These are phyloP conservation scores for Chrysanthemum lavandulifolium DNA, from an alignment of 129 eudicot species.

Conservation along the genomic window DNA sequence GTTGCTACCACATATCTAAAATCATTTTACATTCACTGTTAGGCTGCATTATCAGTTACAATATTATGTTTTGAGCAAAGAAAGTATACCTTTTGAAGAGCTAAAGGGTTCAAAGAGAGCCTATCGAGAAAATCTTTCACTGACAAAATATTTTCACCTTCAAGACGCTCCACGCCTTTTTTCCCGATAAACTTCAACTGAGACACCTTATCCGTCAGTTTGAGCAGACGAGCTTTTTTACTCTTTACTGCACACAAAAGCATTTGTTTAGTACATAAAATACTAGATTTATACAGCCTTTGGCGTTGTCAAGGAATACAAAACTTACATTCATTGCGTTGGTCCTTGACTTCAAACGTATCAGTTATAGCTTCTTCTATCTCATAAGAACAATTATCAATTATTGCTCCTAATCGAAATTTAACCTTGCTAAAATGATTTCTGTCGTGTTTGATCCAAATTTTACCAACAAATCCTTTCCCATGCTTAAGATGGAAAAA, in stretches of 20 bases:
- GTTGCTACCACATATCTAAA: slow-evolving; percentile 13
- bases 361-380: slow-evolving; percentile 11
- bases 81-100: slow-evolving; percentile 7
- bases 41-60: background rate
- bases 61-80: background rate
- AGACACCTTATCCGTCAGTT: background rate
- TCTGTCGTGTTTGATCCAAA: slow-evolving; percentile 12
- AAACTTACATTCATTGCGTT: slow-evolving; percentile 3
- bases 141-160: background rate
- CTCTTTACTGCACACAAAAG: slow-evolving; percentile 15
- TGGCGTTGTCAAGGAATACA: background rate
- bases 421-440: background rate
- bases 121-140: slow-evolving; percentile 7
- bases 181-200: background rate
- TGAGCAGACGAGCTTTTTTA: background rate
- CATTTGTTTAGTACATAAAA: no score
- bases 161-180: background rate
- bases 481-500: background rate
- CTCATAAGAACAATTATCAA: background rate
- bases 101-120: background rate
- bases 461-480: slow-evolving; percentile 3
- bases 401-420: slow-evolving; percentile 9
- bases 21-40: background rate
- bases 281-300: background rate
- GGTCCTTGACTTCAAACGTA: slow-evolving; percentile 7